Conservation (phyloP, 257 asterid species). For the Coffea eugenioides region DNA sequence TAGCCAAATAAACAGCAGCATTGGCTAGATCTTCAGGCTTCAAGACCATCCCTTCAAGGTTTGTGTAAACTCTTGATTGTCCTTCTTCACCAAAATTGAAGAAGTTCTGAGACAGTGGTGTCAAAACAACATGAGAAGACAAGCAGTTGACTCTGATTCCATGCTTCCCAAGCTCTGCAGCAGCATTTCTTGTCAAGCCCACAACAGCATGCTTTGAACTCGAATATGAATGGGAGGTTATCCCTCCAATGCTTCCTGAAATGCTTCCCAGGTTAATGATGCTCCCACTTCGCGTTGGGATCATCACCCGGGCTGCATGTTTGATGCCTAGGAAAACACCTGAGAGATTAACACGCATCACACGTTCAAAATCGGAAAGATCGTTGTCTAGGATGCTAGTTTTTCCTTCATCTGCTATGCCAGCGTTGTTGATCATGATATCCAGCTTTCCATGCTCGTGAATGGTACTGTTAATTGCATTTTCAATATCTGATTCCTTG, state of each 20-base stretch:
- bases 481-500: constrained; percentile 11
- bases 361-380: constrained; percentile 17
- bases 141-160: constrained; percentile 42
- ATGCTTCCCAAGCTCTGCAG: constrained; percentile 27
- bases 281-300: constrained; percentile 25
- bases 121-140: constrained; percentile 26
- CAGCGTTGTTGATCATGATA: constrained; percentile 40
- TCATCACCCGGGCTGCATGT: constrained; percentile 46
- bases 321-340: constrained; percentile 38
- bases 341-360: constrained; percentile 25
- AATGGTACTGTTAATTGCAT: constrained; percentile 9
- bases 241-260: constrained; percentile 16
- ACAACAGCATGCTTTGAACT: constrained; percentile 30
- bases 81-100: constrained; percentile 9
- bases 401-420: constrained; percentile 7
- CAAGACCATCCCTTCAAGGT: constrained; percentile 6
- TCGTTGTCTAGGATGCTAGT: constrained; percentile 20
- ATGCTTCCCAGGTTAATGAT: constrained; percentile 32
- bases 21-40: constrained; percentile 32
- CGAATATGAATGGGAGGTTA: constrained; percentile 20
- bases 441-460: constrained; percentile 28
- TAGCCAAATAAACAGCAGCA: constrained; percentile 31
- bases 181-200: constrained; percentile 25
- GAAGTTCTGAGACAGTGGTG: not conserved
- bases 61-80: not conserved